These are phyloP conservation scores for Sonneratia alba DNA, from an alignment of 345 rosid genomes.

Conservation along the genomic window DNA sequence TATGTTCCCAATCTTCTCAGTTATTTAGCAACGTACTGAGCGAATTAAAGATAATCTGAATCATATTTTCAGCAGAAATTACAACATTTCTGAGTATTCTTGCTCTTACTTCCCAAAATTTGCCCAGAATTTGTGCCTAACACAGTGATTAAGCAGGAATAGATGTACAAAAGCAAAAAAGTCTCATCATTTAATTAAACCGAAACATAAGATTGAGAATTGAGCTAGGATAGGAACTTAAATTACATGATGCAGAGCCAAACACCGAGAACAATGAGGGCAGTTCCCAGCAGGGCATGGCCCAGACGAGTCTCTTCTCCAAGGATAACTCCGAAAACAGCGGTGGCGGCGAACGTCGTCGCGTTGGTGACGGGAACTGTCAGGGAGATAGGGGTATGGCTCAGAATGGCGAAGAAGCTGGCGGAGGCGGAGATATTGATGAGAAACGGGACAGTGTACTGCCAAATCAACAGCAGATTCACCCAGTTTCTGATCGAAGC, in stretches of 20 bases:
- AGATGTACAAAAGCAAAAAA: neutral
- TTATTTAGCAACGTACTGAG: neutral
- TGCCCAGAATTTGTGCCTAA: neutral
- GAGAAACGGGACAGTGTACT: conserved; percentile 75
- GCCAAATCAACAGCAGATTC: conserved; percentile 70
- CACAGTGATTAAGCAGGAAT: neutral
- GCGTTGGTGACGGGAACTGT: conserved; percentile 94
- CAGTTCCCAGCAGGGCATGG: conserved; percentile 52
- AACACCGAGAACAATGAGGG: conserved; percentile 58
- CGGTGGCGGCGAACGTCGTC: conserved; percentile 87
- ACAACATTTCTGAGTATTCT: neutral
- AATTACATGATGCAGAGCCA: conserved; percentile 57
- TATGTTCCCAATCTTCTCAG: neutral
- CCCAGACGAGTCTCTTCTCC: conserved; percentile 65
- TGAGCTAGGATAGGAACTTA: neutral
- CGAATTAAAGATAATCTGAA: neutral
- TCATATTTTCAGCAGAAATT: neutral
- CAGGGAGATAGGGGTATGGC: conserved; percentile 63
- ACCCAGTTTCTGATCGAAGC: conserved; percentile 35
- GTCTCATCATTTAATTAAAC: neutral
- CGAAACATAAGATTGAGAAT: neutral
- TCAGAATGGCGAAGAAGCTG: conserved; percentile 63
- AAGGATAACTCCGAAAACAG: conserved; percentile 55
- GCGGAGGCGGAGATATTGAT: conserved; percentile 87
- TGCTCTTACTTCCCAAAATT: neutral